Conservation (phyloP, 305 asterid genomes). For the Fraxinus latifolia region DNA sequence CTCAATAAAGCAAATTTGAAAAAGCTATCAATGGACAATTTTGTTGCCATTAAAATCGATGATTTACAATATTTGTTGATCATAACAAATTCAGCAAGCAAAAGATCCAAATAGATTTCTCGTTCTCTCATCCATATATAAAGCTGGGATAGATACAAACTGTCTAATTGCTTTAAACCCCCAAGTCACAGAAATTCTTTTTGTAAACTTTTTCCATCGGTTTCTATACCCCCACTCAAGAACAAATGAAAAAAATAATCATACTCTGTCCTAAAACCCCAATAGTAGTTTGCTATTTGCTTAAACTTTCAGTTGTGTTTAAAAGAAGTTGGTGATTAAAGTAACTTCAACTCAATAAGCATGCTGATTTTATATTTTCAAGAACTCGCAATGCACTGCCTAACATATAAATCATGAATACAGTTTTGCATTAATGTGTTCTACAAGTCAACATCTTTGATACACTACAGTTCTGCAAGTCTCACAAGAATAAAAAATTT, state of each 20-base stretch:
- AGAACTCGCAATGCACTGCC: not conserved
- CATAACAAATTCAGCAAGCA: not conserved
- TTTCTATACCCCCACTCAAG: not conserved
- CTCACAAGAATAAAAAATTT: not conserved
- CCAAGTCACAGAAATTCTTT: not conserved
- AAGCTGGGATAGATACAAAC: not conserved
- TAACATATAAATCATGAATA: not conserved
- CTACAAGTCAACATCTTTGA: not conserved
- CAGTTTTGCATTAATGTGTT: not conserved
- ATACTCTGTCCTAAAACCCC: not conserved
- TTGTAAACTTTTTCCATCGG: not conserved
- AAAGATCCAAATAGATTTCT: not conserved
- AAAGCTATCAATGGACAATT: not conserved
- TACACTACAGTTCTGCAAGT: not conserved
- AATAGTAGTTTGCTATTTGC: not conserved
- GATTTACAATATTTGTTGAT: not conserved
- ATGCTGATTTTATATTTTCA: not conserved
- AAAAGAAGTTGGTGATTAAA: not conserved
- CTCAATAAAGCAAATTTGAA: not conserved
- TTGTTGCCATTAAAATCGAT: not conserved
- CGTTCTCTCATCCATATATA: not conserved
- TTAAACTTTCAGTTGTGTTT: not conserved
- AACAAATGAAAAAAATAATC: not conserved
- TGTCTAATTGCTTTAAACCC: not conserved
- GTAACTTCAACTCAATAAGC: not conserved